phyloP scores from a whole-genome alignment of 768 basidiomycete genomes.

The Phallus indusiatus region DNA sequence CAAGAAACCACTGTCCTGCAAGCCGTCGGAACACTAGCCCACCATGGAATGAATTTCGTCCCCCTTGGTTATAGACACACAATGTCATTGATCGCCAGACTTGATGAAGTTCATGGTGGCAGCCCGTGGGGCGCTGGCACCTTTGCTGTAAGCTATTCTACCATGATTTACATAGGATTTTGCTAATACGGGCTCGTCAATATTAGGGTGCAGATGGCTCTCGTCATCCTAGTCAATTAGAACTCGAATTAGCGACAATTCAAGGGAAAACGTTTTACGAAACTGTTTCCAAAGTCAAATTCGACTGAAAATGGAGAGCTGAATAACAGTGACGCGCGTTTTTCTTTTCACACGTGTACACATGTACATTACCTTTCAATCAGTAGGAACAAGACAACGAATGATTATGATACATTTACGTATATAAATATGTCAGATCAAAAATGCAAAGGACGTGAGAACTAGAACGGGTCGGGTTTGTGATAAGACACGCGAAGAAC shows the following conservation, averaged over 20 bases:
- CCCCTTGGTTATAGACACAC: conserved; percentile 60
- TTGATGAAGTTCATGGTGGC: conserved; percentile 51
- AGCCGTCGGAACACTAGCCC: conserved; percentile 48
- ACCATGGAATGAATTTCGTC: conserved; percentile 66
- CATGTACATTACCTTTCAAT: too few relatives aligned
- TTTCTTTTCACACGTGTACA: too few relatives aligned
- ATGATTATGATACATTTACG: too few relatives aligned
- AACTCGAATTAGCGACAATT: conserved; percentile 39
- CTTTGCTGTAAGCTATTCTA: conserved; percentile 1
- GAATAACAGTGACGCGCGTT: too few relatives aligned
- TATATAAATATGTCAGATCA: too few relatives aligned
- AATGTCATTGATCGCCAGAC: conserved; percentile 32
- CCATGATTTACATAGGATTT: not conserved
- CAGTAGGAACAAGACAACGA: too few relatives aligned
- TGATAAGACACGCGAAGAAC: too few relatives aligned
- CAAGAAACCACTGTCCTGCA: conserved; percentile 53
- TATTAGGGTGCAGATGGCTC: conserved; percentile 37
- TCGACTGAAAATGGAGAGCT: not conserved
- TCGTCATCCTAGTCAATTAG: conserved; percentile 39
- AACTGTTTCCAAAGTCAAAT: conserved; percentile 22
- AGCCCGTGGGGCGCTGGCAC: conserved; percentile 2
- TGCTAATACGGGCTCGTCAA: not conserved
- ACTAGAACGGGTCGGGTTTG: too few relatives aligned
- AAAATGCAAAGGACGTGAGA: too few relatives aligned
- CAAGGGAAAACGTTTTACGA: conserved; percentile 49